Conservation (phyloP, 2,329 filamentous ascomycete genomes). For the Penicillium sclerotiorum region DNA sequence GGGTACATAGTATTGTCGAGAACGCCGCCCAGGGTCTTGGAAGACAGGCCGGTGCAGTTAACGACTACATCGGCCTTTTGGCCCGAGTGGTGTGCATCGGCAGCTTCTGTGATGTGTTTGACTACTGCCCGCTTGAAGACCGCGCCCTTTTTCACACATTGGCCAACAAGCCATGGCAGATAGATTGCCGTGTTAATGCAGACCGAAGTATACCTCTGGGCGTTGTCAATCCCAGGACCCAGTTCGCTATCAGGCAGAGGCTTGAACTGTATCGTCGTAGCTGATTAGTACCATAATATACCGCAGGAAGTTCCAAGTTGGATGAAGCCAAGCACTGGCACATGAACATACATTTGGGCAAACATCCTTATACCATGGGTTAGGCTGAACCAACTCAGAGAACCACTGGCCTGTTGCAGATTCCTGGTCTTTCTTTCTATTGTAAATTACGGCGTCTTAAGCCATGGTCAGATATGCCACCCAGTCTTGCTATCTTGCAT, state of each 20-base stretch:
- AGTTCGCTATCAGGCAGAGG: slow-evolving; percentile 61
- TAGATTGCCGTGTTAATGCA: slow-evolving; percentile 92
- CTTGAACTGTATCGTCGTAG: slow-evolving; percentile 65
- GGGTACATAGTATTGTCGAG: slow-evolving; percentile 73
- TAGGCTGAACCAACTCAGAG: slow-evolving; percentile 65
- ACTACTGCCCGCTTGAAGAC: slow-evolving; percentile 65
- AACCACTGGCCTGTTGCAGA: slow-evolving; percentile 61
- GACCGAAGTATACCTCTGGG: slow-evolving; percentile 76
- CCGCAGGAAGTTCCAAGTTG: no score
- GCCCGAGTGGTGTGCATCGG: slow-evolving; percentile 60
- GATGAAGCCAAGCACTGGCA: no score
- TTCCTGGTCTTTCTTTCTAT: slow-evolving; percentile 65
- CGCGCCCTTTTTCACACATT: slow-evolving; percentile 75
- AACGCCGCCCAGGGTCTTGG: slow-evolving; percentile 78
- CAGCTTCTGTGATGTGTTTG: slow-evolving; percentile 73
- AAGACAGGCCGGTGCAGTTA: slow-evolving; percentile 82
- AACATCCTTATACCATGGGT: slow-evolving; percentile 74
- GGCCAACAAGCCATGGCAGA: slow-evolving; percentile 79
- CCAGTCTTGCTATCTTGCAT: no score
- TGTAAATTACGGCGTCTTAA: slow-evolving; percentile 57
- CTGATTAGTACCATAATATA: no score
- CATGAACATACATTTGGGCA: slow-evolving; percentile 63
- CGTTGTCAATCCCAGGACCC: slow-evolving; percentile 68
- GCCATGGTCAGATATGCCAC: not conserved
- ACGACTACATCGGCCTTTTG: slow-evolving; percentile 68